Conservation (phyloP, 495 filamentous ascomycete species). For the Neurospora sp. region DNA sequence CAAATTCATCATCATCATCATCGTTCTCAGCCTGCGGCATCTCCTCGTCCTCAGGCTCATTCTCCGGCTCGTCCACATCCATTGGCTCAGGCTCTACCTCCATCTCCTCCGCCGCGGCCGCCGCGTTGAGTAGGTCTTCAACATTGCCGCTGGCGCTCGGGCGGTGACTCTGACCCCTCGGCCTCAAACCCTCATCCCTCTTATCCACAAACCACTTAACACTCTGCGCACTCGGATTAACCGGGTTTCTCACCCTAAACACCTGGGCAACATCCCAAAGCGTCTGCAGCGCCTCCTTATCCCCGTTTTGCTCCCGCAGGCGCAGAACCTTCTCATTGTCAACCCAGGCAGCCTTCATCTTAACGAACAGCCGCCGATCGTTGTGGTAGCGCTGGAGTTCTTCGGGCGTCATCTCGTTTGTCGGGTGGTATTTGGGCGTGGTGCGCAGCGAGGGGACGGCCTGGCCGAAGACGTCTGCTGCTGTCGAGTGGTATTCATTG, state of each 20-base stretch:
- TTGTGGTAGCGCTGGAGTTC: not conserved
- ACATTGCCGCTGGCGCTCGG: not conserved
- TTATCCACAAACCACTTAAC: slow-evolving; percentile 6
- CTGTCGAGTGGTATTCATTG: not conserved
- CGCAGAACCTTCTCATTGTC: not conserved
- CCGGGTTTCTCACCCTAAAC: not conserved
- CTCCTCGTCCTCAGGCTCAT: not conserved
- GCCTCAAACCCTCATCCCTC: not conserved
- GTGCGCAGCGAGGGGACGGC: slow-evolving; percentile 1
- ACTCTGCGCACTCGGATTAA: not conserved
- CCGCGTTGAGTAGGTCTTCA: not conserved
- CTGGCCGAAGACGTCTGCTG: not conserved
- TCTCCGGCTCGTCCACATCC: not conserved
- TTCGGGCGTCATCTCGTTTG: slow-evolving; percentile 4
- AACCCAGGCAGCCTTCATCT: slow-evolving; percentile 6
- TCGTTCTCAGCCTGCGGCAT: not conserved
- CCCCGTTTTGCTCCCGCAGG: not conserved
- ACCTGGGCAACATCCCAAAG: slow-evolving; percentile 11
- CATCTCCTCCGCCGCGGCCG: not conserved
- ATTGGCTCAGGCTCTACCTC: not conserved
- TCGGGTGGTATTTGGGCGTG: slow-evolving; percentile 4
- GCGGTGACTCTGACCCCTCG: not conserved
- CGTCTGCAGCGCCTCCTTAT: not conserved
- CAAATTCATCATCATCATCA: not conserved
- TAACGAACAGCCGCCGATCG: not conserved